Percentiles rank a stretch among this genome's conserved stretches.
Evolutionary conservation across 1,139 yeast species (phyloP).

Genomic region (Magnusiomyces fungicola): DNA sequence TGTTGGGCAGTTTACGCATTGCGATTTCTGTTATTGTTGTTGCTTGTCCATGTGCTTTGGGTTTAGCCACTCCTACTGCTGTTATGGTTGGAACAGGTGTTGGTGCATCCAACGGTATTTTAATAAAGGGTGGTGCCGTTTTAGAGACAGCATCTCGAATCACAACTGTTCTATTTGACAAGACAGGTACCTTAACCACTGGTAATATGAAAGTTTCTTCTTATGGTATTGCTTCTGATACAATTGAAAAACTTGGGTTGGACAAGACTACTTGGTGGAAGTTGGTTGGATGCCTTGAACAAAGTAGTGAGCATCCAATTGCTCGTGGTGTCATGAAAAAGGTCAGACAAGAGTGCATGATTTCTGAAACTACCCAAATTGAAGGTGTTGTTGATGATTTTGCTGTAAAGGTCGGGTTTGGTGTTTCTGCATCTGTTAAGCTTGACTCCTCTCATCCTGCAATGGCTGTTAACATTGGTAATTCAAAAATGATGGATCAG

Average conservation of each 20-base stretch:
- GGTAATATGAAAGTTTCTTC: conserved; percentile 64
- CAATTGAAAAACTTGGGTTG: conserved; percentile 10
- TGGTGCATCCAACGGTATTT: conserved; percentile 83
- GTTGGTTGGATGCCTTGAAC: conserved; percentile 56
- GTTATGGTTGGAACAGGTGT: conserved; percentile 98
- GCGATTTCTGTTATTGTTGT: conserved; percentile 94
- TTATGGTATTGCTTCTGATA: conserved; percentile 13
- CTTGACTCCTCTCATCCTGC: conserved; percentile 17
- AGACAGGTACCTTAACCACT: conserved; percentile 89
- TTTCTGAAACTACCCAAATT: conserved; percentile 13
- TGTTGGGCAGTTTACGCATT: conserved; percentile 64
- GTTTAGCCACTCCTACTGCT: conserved; percentile 96
- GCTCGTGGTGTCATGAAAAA: conserved; percentile 56
- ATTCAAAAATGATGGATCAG: conserved; percentile 39
- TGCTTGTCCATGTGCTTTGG: conserved; percentile 97
- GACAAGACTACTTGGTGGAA: conserved; percentile 44
- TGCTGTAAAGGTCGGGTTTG: conserved; percentile 60
- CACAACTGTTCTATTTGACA: conserved; percentile 74
- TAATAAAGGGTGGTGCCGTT: conserved; percentile 89
- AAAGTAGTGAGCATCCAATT: conserved; percentile 79
- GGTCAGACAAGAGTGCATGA: conserved; percentile 24
- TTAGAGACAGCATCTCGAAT: conserved; percentile 67
- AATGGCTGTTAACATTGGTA: conserved; percentile 48
- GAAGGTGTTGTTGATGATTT: conserved; percentile 33
- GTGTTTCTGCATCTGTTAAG: conserved; percentile 48